These are phyloP conservation scores for Fusarium mundagurra DNA, from an alignment of 2,329 filamentous ascomycete species.

Conservation along the genomic window DNA sequence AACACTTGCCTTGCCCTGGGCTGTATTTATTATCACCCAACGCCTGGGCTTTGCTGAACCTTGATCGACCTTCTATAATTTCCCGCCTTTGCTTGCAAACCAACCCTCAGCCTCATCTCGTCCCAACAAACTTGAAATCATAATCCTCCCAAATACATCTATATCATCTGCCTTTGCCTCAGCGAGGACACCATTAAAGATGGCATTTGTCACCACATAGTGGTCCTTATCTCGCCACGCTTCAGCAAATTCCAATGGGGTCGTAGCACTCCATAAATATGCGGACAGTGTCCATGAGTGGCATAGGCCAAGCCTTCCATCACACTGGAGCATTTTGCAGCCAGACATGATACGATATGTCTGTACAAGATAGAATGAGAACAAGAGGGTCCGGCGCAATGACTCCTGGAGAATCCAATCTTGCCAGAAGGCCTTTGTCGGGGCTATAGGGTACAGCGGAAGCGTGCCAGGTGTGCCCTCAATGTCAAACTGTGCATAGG, in stretches of 20 bases:
- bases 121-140: constrained; percentile 46
- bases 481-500: constrained; percentile 47
- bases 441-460: constrained; percentile 50
- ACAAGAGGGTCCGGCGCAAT: constrained; percentile 60
- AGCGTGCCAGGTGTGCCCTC: constrained; percentile 31
- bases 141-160: constrained; percentile 54
- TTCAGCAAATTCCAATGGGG: constrained; percentile 50
- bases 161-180: constrained; percentile 54
- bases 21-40: not conserved
- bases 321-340: constrained; percentile 39
- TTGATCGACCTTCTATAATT: not conserved
- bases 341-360: constrained; percentile 49
- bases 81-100: constrained; percentile 44
- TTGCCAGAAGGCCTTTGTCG: constrained; percentile 58
- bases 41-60: not conserved
- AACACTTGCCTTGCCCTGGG: not conserved
- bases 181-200: constrained; percentile 42
- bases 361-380: constrained; percentile 58
- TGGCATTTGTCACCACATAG: constrained; percentile 47
- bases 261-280: constrained; percentile 51
- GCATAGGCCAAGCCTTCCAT: constrained; percentile 44
- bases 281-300: constrained; percentile 54
- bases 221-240: constrained; percentile 51
- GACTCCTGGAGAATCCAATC: constrained; percentile 65
- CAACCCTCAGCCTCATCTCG: constrained; percentile 48